Evolutionary conservation across 108 stramenopile genomes (phyloP), one percentile per base, ranked within the genome.

Genomic region (Cyclotella atomus): DNA sequence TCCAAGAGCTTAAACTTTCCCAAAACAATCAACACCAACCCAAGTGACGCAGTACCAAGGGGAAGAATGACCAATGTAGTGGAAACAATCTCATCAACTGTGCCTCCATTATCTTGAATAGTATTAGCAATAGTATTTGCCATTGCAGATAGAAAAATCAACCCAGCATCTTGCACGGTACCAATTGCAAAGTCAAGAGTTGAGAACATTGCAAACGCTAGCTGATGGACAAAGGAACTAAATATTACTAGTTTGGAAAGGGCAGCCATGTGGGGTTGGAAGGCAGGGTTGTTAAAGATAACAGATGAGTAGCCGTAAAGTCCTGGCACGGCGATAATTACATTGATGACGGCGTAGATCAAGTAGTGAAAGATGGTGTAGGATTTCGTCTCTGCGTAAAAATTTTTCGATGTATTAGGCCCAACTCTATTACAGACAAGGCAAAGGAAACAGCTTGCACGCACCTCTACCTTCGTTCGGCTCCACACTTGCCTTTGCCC

Each of bases 91-190:
- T 90, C 89, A 16, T 82, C 70, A 34, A 82, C 66, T 35, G 84
- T 55, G 29, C 88, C 82, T 33, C 82, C 89, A 52, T 86, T 49
- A 45, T 67, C 69, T 34, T 85, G 49, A 68, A 92, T 84, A 27
- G 29, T 50, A 59, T 88, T 68, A 33, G 93, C 97, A 59, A 97
- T 90, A 20, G 24, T 77, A 45, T 90, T 91, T 9, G 93, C 88
- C 93, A 98, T 98, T 52, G 72, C 66, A 28, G 83, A 83, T 24
- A 98, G 81, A 83, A 98, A 97, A 56, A 98, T 97, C 47, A 98
- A 68, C 4, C 97, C 97, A 0, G 98, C 97, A 85, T 98, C 98
- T 81, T 97, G 97, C 12, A 97, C 97, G 16, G 88, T 91, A 15
- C 97, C 96, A 59, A 96, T 95, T 25, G 96, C 93, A 84, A 96